A percentile compares a stretch with the other conserved stretches of the same genome.
phyloP scores from a whole-genome alignment of 345 rosid species.

The Rhodomyrtus tomentosa region DNA sequence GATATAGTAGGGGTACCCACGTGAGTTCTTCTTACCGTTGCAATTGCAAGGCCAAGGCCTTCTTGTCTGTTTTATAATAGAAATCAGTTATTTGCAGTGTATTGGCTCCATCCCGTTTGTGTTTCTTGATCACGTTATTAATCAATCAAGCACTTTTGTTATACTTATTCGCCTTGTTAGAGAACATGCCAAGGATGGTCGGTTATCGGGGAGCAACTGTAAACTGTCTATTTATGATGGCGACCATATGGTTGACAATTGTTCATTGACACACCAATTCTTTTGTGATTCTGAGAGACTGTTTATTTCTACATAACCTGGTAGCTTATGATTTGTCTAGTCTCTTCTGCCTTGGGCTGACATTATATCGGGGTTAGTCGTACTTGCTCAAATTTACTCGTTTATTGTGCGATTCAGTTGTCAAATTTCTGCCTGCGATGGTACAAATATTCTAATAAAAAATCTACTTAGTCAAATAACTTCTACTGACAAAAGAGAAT shows the following conservation, averaged over 20 bases:
- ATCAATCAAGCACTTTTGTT: background rate
- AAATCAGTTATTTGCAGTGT: background rate
- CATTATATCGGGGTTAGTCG: background rate
- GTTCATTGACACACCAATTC: background rate
- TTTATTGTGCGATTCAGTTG: background rate
- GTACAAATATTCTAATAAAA: background rate
- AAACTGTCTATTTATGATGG: background rate
- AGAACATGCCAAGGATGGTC: background rate
- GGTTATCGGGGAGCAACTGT: background rate
- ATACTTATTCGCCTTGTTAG: background rate
- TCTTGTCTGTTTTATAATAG: background rate
- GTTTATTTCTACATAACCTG: background rate
- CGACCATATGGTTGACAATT: background rate
- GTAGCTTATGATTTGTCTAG: background rate
- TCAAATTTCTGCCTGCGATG: background rate
- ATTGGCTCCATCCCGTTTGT: background rate
- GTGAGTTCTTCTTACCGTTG: conserved; percentile 35
- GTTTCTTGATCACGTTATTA: background rate
- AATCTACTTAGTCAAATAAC: background rate
- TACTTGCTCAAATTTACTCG: background rate
- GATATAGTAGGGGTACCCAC: conserved; percentile 60
- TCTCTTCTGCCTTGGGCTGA: background rate
- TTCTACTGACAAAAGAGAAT: background rate
- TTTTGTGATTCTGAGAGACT: background rate
- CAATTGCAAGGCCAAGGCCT: background rate